Percentiles rank a stretch among this genome's conserved stretches.
These are phyloP conservation scores for Larix kaempferi DNA, from an alignment of 75 land plant genomes.

Conservation along the genomic window DNA sequence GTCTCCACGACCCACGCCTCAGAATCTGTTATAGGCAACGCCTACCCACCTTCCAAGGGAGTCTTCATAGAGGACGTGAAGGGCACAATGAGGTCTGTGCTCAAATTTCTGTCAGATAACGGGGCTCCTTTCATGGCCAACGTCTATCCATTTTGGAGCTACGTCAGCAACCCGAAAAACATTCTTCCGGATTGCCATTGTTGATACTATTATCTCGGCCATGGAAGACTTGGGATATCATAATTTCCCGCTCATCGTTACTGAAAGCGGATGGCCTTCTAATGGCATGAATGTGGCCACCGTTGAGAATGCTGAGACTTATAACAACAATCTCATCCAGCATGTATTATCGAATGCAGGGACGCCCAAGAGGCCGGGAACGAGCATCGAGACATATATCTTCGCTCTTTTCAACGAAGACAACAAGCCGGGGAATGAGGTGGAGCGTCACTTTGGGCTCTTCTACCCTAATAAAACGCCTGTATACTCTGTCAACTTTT, in stretches of 20 bases:
- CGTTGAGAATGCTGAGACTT: slow-evolving; percentile 76
- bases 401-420: slow-evolving; percentile 89
- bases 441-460: slow-evolving; percentile 82
- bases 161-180: not conserved
- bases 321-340: slow-evolving; percentile 69
- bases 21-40: not conserved
- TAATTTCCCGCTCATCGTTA: slow-evolving; percentile 67
- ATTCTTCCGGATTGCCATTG: slow-evolving; percentile 46
- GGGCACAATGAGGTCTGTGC: slow-evolving; percentile 10
- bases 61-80: not conserved
- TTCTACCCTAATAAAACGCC: slow-evolving; percentile 75
- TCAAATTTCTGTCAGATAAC: slow-evolving; percentile 15
- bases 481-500: slow-evolving; percentile 64
- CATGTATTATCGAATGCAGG: slow-evolving; percentile 71
- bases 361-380: slow-evolving; percentile 78
- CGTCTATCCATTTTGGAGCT: slow-evolving; percentile 29
- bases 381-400: slow-evolving; percentile 71
- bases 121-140: slow-evolving; percentile 21
- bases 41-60: slow-evolving; percentile 17
- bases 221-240: slow-evolving; percentile 50
- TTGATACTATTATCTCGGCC: slow-evolving; percentile 73
- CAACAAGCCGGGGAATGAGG: slow-evolving; percentile 65
- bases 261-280: slow-evolving; percentile 89
- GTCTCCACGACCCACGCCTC: slow-evolving; percentile 20
- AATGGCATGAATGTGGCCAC: slow-evolving; percentile 65